Evolutionary conservation across 1,139 yeast genomes (phyloP).

Genomic region (Taphrina pruni): DNA sequence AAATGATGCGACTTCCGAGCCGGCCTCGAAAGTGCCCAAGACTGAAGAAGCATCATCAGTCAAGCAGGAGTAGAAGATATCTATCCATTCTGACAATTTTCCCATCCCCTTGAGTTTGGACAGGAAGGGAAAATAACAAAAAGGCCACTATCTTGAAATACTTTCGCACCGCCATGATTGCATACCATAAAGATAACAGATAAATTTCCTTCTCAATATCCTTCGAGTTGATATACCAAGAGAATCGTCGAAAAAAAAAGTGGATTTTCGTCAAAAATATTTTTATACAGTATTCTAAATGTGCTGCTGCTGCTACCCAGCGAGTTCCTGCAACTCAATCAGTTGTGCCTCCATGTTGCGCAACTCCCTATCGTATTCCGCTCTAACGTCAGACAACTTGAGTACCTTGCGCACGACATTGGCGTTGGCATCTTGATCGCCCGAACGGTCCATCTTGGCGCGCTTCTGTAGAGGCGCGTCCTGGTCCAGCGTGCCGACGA

Average conservation of each 20-base stretch:
- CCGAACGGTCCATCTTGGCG: constrained; percentile 3
- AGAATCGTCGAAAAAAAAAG: no score
- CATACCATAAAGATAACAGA: not conserved
- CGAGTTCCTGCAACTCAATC: constrained; percentile 16
- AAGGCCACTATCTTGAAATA: not conserved
- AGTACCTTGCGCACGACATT: constrained; percentile 24
- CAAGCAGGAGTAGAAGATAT: no score
- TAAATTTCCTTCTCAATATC: no score
- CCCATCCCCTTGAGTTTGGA: no score
- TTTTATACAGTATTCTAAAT: not conserved
- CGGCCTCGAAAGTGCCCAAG: constrained; percentile 15
- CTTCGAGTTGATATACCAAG: no score
- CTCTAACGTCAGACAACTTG: constrained; percentile 26
- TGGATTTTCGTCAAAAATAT: no score
- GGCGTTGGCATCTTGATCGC: not conserved
- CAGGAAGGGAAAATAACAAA: no score
- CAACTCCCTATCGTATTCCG: constrained; percentile 28
- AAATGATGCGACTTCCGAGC: constrained; percentile 3
- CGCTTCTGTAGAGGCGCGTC: constrained; percentile 25
- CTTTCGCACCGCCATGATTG: constrained; percentile 5
- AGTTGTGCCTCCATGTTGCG: constrained; percentile 33
- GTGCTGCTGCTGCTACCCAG: not conserved
- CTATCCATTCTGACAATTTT: no score
- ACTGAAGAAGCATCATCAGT: not conserved
- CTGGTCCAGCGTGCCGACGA: constrained; percentile 27